Evolutionary conservation across 2,329 filamentous ascomycete genomes (phyloP), one percentile per base, ranked within the genome.

Genomic region (Aspergillus sp.): DNA sequence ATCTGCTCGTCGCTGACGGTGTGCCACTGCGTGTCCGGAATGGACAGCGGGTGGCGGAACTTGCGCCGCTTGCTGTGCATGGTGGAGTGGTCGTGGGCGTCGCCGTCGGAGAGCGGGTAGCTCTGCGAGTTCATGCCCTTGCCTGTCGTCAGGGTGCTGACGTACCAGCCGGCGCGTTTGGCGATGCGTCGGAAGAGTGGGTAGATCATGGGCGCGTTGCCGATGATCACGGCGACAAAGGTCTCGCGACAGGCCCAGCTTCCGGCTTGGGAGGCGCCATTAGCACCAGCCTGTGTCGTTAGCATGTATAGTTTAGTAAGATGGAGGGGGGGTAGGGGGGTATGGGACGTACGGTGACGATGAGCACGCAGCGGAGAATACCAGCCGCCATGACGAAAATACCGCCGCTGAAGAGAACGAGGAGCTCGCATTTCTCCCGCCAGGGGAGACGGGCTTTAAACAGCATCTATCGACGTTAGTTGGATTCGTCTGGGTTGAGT

Each of bases 351-450:
- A 73, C 72, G 2, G 68, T 75, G 24, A 81, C 51, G 44, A 83
- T 81, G 6, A 80, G 64, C 4, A 80, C 73, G 49, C 77, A 80
- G 40, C 82, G 79, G 8, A 84, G 66, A 50, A 83, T 76, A 3
- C 78, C 79, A 17, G 77, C 77, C 38, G 78, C 73, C 58, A 81
- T 82, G 45, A 83, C 77, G 58, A 84, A 82, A 11, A 79, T 60
- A 5, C 79, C 82, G 11, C 80, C 80, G 33, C 76, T 76, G 62
- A 84, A 84, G 14, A 85, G 71, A 4, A 82, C 53, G 2, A 81
- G 69, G 0, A 84, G 69, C 3, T 78, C 75, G 1, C 78, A 57
- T 60, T 85, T 85, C 58, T 79, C 80, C 4, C 69, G 65, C 17
- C 73, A 70, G 8, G 67, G 71, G 5, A 85, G 69, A 4, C 73